Conservation (phyloP, 805 yeast species). For the Nakazawaea ishiwadae region DNA sequence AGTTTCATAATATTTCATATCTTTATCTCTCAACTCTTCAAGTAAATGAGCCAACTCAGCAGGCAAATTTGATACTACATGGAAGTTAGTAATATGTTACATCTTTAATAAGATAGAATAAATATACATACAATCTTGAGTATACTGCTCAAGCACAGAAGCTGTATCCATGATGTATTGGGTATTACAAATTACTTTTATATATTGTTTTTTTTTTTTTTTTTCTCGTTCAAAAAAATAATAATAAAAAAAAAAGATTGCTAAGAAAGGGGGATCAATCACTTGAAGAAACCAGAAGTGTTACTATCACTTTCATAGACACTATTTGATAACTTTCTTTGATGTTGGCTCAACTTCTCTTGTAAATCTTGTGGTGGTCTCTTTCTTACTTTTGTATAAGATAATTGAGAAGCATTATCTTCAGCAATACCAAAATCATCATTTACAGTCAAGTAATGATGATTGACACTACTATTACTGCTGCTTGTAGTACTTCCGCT, state of each 20-base stretch:
- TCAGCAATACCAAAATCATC: not conserved
- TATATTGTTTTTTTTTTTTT: not conserved
- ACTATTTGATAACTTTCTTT: not conserved
- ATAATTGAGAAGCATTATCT: not conserved
- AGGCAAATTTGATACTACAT: conserved; percentile 74
- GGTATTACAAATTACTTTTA: conserved; percentile 1
- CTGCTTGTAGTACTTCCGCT: no score
- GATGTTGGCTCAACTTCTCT: not conserved
- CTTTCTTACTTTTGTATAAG: not conserved
- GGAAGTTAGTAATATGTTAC: conserved; percentile 28
- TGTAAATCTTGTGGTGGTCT: not conserved
- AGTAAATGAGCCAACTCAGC: conserved; percentile 78
- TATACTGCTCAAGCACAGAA: conserved; percentile 68
- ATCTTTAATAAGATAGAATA: conserved; percentile 17
- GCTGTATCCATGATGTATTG: conserved; percentile 73
- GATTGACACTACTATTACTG: not conserved
- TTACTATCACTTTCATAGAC: conserved; percentile 1
- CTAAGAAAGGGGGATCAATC: no score
- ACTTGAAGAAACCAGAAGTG: not conserved
- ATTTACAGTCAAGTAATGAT: not conserved
- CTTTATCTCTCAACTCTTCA: conserved; percentile 73
- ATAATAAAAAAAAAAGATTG: not conserved
- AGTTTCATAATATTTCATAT: conserved; percentile 58
- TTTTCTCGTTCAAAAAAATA: not conserved
- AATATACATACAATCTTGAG: conserved; percentile 29